Evolutionary conservation across 148 eudicot species (phyloP), one percentile per base, ranked within the genome.

Genomic region (Silene uniflora): DNA sequence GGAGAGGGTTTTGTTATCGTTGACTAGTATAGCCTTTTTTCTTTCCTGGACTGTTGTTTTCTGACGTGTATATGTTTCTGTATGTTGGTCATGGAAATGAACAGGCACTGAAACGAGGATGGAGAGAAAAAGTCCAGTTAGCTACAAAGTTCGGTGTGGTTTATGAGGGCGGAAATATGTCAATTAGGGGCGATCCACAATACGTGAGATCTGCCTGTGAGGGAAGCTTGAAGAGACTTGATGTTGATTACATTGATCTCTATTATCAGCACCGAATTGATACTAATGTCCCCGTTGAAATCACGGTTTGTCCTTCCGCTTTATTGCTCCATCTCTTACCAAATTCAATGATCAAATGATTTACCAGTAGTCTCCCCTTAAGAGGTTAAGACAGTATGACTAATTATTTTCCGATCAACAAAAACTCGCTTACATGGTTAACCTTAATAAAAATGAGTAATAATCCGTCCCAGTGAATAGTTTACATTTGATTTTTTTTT

Each of bases 241-340:
- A 62, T 49, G 63, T 83, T 3, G 82, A 79, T 72, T 83, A 62
- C 74, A 83, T 83, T 17, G 85, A 83, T 62, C 79, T 82, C 49
- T 82, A 82, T 79, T 82, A 82, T 79, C 85, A 82, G 59, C 82
- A 82, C 17, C 74, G 82, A 5, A 62, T 79, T n/a, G 85, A 83
- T 73, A 76, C 80, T 24, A 75, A 23, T 14, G 70, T 83, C 22
- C 85, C 85, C 35, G 79, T 83, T 61, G 85, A 83, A 83, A 65
- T 76, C 82, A 83, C 85, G 85, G 85, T 83, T 72, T 16, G 82
- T 73, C 17, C 69, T 5, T 61, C 21, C 56, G 25, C 52, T 69
- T 67, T 67, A 17, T 66, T 35, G 46, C 21, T 25, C 18, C 22
- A 13, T 56, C 1, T 27, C 29, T 27, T 27, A 27, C 29, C 2